Base-by-base conservation (phyloP, 2,329 filamentous ascomycete species). In the Dendryphion nanum region DNA sequence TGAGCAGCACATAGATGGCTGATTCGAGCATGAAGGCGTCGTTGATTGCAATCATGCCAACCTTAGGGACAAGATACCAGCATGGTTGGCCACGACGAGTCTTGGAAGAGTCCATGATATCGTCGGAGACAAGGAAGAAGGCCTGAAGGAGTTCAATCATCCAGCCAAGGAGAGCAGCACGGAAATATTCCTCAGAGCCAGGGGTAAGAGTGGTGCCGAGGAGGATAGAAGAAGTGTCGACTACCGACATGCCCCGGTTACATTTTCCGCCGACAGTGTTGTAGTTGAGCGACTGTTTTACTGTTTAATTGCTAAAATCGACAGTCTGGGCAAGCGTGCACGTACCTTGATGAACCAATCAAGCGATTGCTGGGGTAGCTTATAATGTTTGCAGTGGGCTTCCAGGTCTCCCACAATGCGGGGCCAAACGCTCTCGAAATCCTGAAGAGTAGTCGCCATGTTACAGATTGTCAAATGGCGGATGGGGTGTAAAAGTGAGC, bases 1-100 rank as follows among this genome's bases (percentile, higher is more conserved):
- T 93, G 47, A 98, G 81, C 31, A 97, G 82, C 18, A 85, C 71
- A 75, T 94, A 98, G 73, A 98, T 97, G 60, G 80, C 74, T 12
- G 85, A 75, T 74, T 97, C 93, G 57, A 98, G 85, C 81, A 97
- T 83, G 76, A 97, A 95, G 48, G 91, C 82, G 66, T 98, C 93
- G 77, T 98, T 98, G 79, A 98, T 96, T 63, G 93, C 91, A 51
- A 96, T 79, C 83, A 94, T 90, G 67, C 91, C 91, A 29, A 98
- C 90, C 33, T 85, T 82, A 20, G 87, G 81, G 51, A 89, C 84
- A 44, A 85, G 85, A 74, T 97, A 98, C 93, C 93, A 98, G 76
- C 93, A 98, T 29, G 93, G 90, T 71, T 85, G 81, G 47, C 91
- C 90, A 53, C 93, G 89, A 44, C 93, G 89, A 40, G 93, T 98